These are phyloP conservation scores for Amylostereum chailletii DNA, from an alignment of 1,284 basidiomycete genomes.

Conservation along the genomic window DNA sequence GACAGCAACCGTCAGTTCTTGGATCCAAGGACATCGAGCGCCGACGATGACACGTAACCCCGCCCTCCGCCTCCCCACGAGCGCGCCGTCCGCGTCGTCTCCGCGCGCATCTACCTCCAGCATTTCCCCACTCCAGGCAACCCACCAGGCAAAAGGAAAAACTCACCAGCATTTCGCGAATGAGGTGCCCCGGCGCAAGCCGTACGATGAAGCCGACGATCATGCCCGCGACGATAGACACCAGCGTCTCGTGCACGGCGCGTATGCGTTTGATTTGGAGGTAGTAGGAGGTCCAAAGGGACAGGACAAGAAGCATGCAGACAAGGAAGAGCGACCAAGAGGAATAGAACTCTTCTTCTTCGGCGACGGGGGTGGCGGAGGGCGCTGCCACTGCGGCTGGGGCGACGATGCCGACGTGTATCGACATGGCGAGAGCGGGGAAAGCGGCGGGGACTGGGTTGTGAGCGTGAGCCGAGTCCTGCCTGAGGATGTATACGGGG, in stretches of 20 bases:
- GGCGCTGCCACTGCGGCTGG: constrained; percentile 8
- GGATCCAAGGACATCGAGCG: neutral
- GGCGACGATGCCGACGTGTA: neutral
- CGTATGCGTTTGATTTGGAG: constrained; percentile 95
- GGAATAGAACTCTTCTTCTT: constrained; percentile 87
- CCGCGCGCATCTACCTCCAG: neutral
- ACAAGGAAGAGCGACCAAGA: constrained; percentile 95
- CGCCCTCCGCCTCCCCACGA: neutral
- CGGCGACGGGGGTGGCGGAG: constrained; percentile 28
- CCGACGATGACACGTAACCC: neutral
- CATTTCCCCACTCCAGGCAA: neutral
- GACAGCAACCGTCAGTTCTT: constrained; percentile 1
- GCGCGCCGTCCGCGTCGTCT: neutral
- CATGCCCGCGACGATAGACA: constrained; percentile 96
- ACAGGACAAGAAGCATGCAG: constrained; percentile 87
- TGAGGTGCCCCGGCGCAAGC: constrained; percentile 87
- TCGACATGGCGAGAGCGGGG: neutral
- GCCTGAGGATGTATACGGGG: too few relatives aligned
- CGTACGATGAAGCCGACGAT: constrained; percentile 88
- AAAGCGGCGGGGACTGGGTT: neutral
- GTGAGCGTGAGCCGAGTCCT: too few relatives aligned
- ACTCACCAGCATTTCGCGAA: constrained; percentile 94
- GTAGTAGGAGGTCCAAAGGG: constrained; percentile 96
- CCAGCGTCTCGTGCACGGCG: constrained; percentile 93
- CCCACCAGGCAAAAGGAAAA: neutral